Evolutionary conservation across 129 eudicot species (phyloP), one percentile per base, ranked within the genome.

Genomic region (Flaveria brownii): DNA sequence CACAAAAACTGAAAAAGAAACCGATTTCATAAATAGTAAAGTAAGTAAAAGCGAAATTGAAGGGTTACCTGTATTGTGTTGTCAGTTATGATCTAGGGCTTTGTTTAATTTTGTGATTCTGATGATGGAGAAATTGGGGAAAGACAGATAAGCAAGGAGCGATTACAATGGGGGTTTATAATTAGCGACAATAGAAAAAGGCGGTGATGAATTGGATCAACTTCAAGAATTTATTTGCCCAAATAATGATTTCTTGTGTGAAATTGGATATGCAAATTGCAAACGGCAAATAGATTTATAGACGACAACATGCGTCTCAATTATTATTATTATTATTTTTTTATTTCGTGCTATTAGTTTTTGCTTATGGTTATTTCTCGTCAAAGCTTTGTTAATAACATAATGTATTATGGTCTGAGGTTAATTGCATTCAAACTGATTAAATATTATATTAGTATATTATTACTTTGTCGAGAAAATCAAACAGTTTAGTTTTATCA

Each of bases 11-110:
- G 26, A 66, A 56, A 79, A 70, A 56, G 46, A 9, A 49, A 55
- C 26, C 39, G 63, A 7, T 39, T 47, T 55, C 12, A 59, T 22
- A 17, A 47, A 73, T 42, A 64, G 50, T 12, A 65, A 49, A 36
- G 23, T 30, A 63, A 69, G n/a, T 25, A 64, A 63, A 63, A 74
- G 20, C 81, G 70, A 26, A 77, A 50, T 62, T 77, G 77, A 77
- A 80, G 85, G 88, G 74, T 75, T 81, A 85, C 88, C 88, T 77
- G 83, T 72, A 55, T 66, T 51, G 69, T 74, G 66, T 73, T 82
- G 71, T 73, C 59, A 46, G 10, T 56, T 81, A 55, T 55, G 78
- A 71, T 62, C 56, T 83, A 78, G 86, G 83, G 83, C 61, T 78
- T 78, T 64, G 78, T 64, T 82, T 77, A 67, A 52, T 77, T 54